These are phyloP conservation scores for Tricharina praecox DNA, from an alignment of 495 filamentous ascomycete genomes.

Conservation along the genomic window DNA sequence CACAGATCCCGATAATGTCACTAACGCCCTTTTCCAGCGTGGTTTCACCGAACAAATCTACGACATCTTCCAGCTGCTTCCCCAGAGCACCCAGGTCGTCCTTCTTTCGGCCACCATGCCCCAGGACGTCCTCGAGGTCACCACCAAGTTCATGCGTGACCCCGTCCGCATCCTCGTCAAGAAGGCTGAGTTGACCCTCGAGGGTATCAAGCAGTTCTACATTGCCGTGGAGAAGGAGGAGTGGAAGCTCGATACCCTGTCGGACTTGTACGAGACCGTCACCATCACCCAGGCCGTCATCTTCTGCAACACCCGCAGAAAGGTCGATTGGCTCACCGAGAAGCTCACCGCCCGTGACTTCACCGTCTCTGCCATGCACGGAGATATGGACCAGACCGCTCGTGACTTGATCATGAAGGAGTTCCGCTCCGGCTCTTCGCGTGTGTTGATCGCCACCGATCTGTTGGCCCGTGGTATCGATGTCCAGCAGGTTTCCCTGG, in stretches of 20 bases:
- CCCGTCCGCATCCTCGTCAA: constrained; percentile 98
- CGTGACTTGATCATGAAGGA: constrained; percentile 98
- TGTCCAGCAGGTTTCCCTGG: constrained; percentile 95
- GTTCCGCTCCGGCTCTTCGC: constrained; percentile 87
- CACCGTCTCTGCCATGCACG: constrained; percentile 96
- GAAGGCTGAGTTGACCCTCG: constrained; percentile 95
- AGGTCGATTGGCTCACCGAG: constrained; percentile 98
- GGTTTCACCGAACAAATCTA: constrained; percentile 99
- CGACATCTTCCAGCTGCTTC: constrained; percentile 93
- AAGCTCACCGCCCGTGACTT: constrained; percentile 98
- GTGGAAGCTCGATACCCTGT: constrained; percentile 99
- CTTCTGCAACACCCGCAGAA: constrained; percentile 98
- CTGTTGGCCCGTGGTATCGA: constrained; percentile 97
- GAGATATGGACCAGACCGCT: constrained; percentile 96
- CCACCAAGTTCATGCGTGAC: constrained; percentile 99
- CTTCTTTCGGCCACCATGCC: constrained; percentile 94
- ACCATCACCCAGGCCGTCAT: constrained; percentile 99
- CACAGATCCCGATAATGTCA: background rate
- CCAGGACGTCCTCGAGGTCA: constrained; percentile 97
- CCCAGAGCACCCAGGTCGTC: constrained; percentile 90
- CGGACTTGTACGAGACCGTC: constrained; percentile 95
- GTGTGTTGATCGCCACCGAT: constrained; percentile 96
- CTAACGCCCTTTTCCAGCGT: too few relatives aligned
- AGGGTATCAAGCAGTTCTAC: constrained; percentile 98
- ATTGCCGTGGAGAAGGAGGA: constrained; percentile 99